Base-by-base conservation (phyloP, 176 grass and related monocot genomes). In the Oryza glaberrima region DNA sequence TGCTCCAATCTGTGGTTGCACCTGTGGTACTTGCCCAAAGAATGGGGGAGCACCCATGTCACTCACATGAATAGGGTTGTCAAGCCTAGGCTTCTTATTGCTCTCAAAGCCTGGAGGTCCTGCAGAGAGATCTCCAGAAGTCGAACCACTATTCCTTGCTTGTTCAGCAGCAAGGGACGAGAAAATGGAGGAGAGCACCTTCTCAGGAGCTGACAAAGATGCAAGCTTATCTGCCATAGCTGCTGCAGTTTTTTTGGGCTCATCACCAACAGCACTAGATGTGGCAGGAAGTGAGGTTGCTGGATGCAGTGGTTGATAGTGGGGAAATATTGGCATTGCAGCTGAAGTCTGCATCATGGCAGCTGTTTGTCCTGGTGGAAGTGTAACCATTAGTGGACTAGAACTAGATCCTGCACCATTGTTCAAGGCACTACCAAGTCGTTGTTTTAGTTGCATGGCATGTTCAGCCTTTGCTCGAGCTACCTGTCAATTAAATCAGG, bases 201-300 rank as follows among this genome's bases (percentile, higher is more conserved):
- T 83, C 71, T 82, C 94, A 3, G 94, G 90, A 43, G 92, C 85
- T 86, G 94, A 86, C 77, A 91, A 92, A 67, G 97, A 94, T 65
- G 90, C 88, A 72, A 99, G 86, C 82, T 94, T 99, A 67, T 92
- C 97, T 35, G 92, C 97, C 65, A 99, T 91, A 65, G 91, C 97
- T 87, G 97, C 97, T 32, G 97, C 97, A n/a, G 92, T 86, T 65
- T 85, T 96, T 77, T 94, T 99, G 67, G 91, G 77, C 56, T 99
- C 90, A 20, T 90, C 86, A 74, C 79, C 82, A 63, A 73, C 80
- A 4, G 70, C 81, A 84, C 46, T 88, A 48, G 77, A 79, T 43
- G 85, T 72, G 49, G 66, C 34, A 1, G 76, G 83, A 84, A 72
- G 20, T 61, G 88, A 88, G 64, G 84, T 90, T 67, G 76, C 76